Evolutionary conservation across 2,329 filamentous ascomycete species (phyloP).

Genomic region (Westerdykella sp.): DNA sequence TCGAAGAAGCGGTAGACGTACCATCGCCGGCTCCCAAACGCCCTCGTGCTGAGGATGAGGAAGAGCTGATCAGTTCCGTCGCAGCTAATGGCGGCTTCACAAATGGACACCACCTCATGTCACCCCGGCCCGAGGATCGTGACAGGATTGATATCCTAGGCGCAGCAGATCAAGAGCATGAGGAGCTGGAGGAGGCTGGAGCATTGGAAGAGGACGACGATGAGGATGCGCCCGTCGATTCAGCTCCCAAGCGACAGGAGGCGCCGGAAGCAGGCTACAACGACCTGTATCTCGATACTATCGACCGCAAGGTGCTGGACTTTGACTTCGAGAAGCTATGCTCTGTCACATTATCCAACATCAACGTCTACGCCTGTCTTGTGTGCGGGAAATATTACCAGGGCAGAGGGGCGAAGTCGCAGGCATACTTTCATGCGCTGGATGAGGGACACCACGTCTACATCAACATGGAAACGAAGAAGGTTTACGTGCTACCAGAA

Average conservation of each 20-base stretch:
- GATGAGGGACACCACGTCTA: constrained; percentile 96
- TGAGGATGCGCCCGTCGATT: constrained; percentile 35
- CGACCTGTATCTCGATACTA: constrained; percentile 95
- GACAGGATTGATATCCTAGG: constrained; percentile 30
- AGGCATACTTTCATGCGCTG: constrained; percentile 95
- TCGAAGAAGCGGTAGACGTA: constrained; percentile 37
- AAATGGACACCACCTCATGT: constrained; percentile 29
- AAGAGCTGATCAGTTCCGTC: constrained; percentile 28
- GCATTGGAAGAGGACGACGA: constrained; percentile 28
- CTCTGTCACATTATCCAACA: constrained; percentile 91
- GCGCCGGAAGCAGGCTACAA: constrained; percentile 83
- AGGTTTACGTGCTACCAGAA: constrained; percentile 86
- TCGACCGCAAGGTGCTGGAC: constrained; percentile 85
- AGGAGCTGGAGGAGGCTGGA: constrained; percentile 33
- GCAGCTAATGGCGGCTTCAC: constrained; percentile 16
- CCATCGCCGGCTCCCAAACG: constrained; percentile 47
- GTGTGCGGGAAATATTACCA: constrained; percentile 98
- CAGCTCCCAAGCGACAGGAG: constrained; percentile 59
- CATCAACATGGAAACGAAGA: constrained; percentile 93
- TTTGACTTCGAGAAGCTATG: constrained; percentile 99
- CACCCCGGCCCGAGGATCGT: constrained; percentile 19
- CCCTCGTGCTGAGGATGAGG: constrained; percentile 40
- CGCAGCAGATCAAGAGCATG: constrained; percentile 33
- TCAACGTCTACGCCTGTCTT: constrained; percentile 96
- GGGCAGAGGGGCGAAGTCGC: constrained; percentile 84